Conservation (phyloP, 345 rosid genomes). For the Syzygium aromaticum region DNA sequence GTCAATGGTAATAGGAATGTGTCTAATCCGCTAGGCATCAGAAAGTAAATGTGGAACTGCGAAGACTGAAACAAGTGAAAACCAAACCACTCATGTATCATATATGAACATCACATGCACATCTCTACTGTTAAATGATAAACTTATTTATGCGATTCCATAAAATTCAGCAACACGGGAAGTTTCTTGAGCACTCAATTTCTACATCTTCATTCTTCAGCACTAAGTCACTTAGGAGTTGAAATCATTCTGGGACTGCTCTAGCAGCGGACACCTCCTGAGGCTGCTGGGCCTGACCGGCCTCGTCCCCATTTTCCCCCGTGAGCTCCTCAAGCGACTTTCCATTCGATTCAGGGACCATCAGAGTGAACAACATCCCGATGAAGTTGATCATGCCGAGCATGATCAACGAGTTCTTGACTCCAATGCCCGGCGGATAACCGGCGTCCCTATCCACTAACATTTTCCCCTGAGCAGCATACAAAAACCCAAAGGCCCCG, state of each 20-base stretch:
- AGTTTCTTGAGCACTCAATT: background rate
- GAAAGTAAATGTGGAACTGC: background rate
- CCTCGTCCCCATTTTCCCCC: conserved; percentile 35
- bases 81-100: background rate
- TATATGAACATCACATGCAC: background rate
- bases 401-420: conserved; percentile 26
- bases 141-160: background rate
- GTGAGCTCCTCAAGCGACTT: conserved; percentile 50
- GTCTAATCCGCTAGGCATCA: background rate
- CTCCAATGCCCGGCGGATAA: conserved; percentile 51
- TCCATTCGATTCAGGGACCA: conserved; percentile 55
- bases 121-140: background rate
- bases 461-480: conserved; percentile 27
- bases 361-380: conserved; percentile 41
- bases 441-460: conserved; percentile 5
- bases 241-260: background rate
- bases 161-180: background rate
- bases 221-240: background rate
- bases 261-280: background rate
- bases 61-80: background rate
- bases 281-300: background rate
- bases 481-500: conserved; percentile 46
- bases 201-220: background rate
- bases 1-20: background rate
- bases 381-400: conserved; percentile 35